Conservation (phyloP, 1,284 basidiomycete species). For the Chondrostereum purpureum region DNA sequence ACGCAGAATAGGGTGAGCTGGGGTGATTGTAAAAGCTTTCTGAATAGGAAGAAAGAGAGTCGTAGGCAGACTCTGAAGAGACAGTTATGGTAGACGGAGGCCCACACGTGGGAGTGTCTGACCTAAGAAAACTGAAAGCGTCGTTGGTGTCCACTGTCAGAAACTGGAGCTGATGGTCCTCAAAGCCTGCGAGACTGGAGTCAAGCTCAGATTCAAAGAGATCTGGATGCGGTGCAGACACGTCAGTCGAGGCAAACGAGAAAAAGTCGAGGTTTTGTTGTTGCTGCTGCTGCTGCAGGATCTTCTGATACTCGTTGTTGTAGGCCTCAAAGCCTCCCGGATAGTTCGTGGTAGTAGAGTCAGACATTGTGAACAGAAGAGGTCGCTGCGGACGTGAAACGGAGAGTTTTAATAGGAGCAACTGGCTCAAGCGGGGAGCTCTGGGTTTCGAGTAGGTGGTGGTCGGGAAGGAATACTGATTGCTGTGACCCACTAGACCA, state of each 20-base stretch:
- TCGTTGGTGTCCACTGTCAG: constrained; percentile 56
- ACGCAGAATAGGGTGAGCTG: constrained; percentile 41
- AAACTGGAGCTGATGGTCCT: constrained; percentile 55
- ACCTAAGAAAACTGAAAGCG: constrained; percentile 55
- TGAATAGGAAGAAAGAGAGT: constrained; percentile 58
- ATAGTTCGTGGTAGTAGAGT: neutral
- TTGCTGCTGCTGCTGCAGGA: constrained; percentile 24
- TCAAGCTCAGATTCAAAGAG: constrained; percentile 77
- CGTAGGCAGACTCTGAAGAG: constrained; percentile 70
- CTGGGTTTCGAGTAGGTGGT: no score
- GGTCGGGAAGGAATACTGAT: no score
- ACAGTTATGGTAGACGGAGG: constrained; percentile 72
- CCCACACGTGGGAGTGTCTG: constrained; percentile 58
- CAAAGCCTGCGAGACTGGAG: constrained; percentile 55
- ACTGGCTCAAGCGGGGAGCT: no score
- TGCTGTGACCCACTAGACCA: no score
- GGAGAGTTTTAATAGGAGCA: no score
- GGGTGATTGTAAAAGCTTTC: constrained; percentile 64
- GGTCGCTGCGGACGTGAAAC: no score
- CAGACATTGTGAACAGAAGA: no score
- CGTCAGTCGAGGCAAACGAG: constrained; percentile 60
- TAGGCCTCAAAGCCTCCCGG: constrained; percentile 1
- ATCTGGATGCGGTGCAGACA: constrained; percentile 70
- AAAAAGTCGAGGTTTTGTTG: constrained; percentile 52
- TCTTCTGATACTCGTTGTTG: constrained; percentile 3